Base-by-base conservation (phyloP, 2,329 filamentous ascomycete genomes). In the Dothideomycetes sp. region DNA sequence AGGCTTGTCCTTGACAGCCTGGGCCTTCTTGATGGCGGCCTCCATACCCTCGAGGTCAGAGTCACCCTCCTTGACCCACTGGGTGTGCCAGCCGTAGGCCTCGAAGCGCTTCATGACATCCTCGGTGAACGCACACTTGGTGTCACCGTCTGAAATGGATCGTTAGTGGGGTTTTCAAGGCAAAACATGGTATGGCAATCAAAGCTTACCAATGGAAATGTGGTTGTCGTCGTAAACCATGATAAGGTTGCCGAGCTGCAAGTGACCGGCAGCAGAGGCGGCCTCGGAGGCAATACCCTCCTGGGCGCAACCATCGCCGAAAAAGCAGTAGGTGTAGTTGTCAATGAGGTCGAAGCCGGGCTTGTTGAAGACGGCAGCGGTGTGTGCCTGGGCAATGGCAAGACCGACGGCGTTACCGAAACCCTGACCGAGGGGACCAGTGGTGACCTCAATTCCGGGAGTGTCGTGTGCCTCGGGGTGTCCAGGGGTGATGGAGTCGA, bases 191-290 rank as follows among this genome's bases (percentile, higher is more conserved):
- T 16, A 36, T 32, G n/a, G n/a, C 5, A 32, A 4, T 10, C 4
- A 11, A 27, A 19, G 45, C 73, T 60, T 60, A 79, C 77, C 76
- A 55, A 80, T 80, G 51, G 77, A 94, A 61, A 98, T 96, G 66
- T 94, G 84, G 78, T 98, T 98, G 75, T 98, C 91, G 61, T 98
- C 91, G 67, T 89, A 98, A 68, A 98, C 76, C 66, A 77, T 79
- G 67, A 96, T 96, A 59, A 98, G 74, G 76, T 96, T 98, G 62
- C 89, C 91, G 50, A 98, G 79, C 76, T 96, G 84, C 65, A 96
- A 76, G 72, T 98, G 91, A 60, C 91, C 91, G 53, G 91, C 91
- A 53, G 87, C 75, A 45, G 87, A 94, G 53, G 75, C 85, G 57
- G 91, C 89, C 73, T 98, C 91, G 60, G 78, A 77, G 52, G 91